These are phyloP conservation scores for Wallacemonas collosoma DNA, from an alignment of 208 protist species.

Conservation along the genomic window DNA sequence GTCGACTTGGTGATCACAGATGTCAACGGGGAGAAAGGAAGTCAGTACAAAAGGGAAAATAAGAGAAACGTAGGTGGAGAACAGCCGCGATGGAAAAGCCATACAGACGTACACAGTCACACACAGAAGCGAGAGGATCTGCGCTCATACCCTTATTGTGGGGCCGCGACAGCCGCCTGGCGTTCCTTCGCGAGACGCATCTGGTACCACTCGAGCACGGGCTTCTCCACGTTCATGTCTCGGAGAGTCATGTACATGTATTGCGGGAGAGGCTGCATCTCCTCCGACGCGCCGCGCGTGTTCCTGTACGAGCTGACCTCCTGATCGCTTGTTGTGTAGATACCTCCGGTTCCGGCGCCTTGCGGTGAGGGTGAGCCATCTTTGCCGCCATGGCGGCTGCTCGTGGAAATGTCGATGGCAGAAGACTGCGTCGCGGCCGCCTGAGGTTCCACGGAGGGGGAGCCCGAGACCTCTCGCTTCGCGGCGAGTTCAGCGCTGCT, in stretches of 20 bases:
- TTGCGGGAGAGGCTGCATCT: constrained; percentile 41
- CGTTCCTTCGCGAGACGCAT: constrained; percentile 40
- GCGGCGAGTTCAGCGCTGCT: constrained; percentile 31
- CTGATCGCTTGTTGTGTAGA: constrained; percentile 44
- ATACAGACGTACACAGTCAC: neutral
- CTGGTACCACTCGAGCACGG: constrained; percentile 56
- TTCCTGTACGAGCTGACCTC: constrained; percentile 45
- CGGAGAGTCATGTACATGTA: constrained; percentile 75
- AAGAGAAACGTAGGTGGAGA: no score
- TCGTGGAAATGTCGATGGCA: no score
- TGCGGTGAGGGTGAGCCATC: constrained; percentile 5
- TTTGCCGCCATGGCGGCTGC: neutral
- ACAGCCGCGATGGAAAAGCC: no score
- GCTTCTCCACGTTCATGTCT: constrained; percentile 61
- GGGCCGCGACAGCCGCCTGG: constrained; percentile 22
- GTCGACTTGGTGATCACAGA: neutral
- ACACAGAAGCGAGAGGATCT: neutral
- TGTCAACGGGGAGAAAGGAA: neutral
- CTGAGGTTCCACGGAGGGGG: neutral
- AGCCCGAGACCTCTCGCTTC: neutral
- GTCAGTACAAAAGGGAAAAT: neutral
- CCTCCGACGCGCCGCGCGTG: constrained; percentile 25
- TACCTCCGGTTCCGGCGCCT: constrained; percentile 20
- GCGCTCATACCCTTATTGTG: neutral
- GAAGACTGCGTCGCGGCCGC: neutral